These are phyloP conservation scores for Erucastrum elatum DNA, from an alignment of 345 rosid species.

Conservation along the genomic window DNA sequence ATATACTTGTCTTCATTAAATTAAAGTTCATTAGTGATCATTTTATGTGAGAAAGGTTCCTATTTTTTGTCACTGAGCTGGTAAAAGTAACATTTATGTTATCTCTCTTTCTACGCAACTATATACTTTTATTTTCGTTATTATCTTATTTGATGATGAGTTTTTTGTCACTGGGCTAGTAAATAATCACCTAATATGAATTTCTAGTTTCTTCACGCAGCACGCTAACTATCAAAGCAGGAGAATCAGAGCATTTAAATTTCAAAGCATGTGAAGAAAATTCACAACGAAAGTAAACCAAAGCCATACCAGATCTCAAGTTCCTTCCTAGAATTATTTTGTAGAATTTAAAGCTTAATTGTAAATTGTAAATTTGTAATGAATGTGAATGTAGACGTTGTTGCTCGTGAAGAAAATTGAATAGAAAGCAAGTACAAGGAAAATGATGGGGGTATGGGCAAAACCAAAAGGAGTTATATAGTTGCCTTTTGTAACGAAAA, in stretches of 20 bases:
- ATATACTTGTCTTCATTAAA: not conserved
- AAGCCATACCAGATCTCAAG: conserved; percentile 3
- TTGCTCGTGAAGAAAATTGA: conserved; percentile 14
- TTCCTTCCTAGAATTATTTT: conserved; percentile 8
- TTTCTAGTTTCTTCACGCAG: not conserved
- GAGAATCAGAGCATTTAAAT: not conserved
- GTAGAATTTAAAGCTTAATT: not conserved
- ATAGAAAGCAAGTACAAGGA: conserved; percentile 9
- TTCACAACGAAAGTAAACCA: not conserved
- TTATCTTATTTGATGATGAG: not conserved
- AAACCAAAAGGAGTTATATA: not conserved
- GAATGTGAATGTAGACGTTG: conserved; percentile 14
- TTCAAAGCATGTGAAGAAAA: not conserved
- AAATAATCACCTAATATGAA: conserved; percentile 3
- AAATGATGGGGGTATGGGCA: conserved; percentile 28
- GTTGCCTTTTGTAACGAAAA: conserved; percentile 2
- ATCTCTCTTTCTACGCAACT: conserved; percentile 2
- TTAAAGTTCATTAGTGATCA: not conserved
- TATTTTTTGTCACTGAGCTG: conserved; percentile 26
- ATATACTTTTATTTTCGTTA: not conserved
- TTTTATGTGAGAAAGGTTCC: conserved; percentile 8
- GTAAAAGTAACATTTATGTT: conserved; percentile 29
- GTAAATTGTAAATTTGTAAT: not conserved
- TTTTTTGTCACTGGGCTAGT: conserved; percentile 19
- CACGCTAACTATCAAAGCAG: conserved; percentile 4